Percentiles rank a stretch among this genome's conserved stretches.
These are phyloP conservation scores for Ogataea nakhonphanomensis DNA, from an alignment of 805 yeast species.

Conservation along the genomic window DNA sequence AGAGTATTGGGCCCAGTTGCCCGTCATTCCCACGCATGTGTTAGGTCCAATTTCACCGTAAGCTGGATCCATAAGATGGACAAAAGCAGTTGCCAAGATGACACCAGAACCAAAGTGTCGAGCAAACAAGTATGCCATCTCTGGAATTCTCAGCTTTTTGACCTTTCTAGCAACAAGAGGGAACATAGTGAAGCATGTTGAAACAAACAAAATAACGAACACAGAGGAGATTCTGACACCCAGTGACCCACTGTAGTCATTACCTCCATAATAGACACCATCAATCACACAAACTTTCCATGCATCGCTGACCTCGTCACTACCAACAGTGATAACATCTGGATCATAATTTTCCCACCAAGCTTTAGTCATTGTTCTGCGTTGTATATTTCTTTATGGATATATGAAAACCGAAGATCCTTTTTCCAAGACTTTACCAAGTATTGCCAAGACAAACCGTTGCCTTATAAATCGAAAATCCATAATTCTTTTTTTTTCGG, in stretches of 20 bases:
- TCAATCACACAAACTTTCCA: slow-evolving; percentile 20
- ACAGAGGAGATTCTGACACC: slow-evolving; percentile 51
- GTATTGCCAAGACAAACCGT: too few relatives aligned
- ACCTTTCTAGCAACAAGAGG: slow-evolving; percentile 54
- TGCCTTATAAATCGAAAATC: too few relatives aligned
- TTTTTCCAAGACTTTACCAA: too few relatives aligned
- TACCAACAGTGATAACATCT: slow-evolving; percentile 5
- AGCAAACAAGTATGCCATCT: slow-evolving; percentile 59
- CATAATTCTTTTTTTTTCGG: too few relatives aligned
- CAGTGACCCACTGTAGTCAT: slow-evolving; percentile 24
- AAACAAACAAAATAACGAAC: slow-evolving; percentile 54
- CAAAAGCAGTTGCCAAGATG: slow-evolving; percentile 71
- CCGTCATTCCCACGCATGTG: slow-evolving; percentile 43
- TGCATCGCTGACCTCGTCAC: slow-evolving; percentile 16
- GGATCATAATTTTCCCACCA: slow-evolving; percentile 3
- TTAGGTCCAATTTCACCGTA: slow-evolving; percentile 51
- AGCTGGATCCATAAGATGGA: slow-evolving; percentile 68
- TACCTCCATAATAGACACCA: slow-evolving; percentile 19
- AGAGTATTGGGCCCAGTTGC: neutral
- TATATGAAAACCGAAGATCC: too few relatives aligned
- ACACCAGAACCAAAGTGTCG: slow-evolving; percentile 84
- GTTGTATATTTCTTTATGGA: too few relatives aligned
- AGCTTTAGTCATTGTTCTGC: neutral
- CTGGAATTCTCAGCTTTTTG: slow-evolving; percentile 50
- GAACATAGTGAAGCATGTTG: slow-evolving; percentile 52